These are phyloP conservation scores for Yarrowia sp. DNA, from an alignment of 805 yeast genomes.

Conservation along the genomic window DNA sequence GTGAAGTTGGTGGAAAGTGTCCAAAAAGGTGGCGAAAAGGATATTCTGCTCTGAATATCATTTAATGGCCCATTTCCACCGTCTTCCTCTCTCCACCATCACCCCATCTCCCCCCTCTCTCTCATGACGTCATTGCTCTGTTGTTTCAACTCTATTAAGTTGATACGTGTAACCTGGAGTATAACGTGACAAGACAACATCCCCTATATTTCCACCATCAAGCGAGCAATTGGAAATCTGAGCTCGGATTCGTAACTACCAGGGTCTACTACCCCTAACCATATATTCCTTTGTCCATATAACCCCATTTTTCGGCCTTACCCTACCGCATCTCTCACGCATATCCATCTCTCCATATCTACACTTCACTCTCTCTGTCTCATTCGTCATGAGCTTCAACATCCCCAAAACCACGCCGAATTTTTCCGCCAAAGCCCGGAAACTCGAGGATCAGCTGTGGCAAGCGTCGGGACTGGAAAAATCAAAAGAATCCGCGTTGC, in stretches of 20 bases:
- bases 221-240: no score
- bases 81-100: no score
- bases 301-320: neutral
- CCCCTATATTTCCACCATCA: neutral
- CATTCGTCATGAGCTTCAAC: slow-evolving; percentile 39
- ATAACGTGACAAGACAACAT: no score
- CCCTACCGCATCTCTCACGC: slow-evolving; percentile 3
- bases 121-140: slow-evolving; percentile 6
- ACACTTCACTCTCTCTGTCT: neutral
- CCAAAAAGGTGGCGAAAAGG: no score
- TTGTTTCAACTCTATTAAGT: slow-evolving; percentile 2
- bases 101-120: neutral
- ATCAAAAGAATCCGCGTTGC: slow-evolving; percentile 48
- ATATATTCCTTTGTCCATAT: no score
- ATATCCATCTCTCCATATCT: neutral
- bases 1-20: no score
- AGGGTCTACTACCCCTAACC: no score
- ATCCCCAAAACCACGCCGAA: slow-evolving; percentile 41
- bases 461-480: slow-evolving; percentile 38
- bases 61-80: no score
- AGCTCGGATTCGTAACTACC: no score
- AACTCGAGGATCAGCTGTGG: slow-evolving; percentile 41
- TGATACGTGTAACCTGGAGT: slow-evolving; percentile 7
- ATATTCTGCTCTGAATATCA: no score
- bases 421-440: slow-evolving; percentile 38